Evolutionary conservation across 768 basidiomycete species (phyloP), one percentile per base, ranked within the genome.

Genomic region (Lentinula detonsa): DNA sequence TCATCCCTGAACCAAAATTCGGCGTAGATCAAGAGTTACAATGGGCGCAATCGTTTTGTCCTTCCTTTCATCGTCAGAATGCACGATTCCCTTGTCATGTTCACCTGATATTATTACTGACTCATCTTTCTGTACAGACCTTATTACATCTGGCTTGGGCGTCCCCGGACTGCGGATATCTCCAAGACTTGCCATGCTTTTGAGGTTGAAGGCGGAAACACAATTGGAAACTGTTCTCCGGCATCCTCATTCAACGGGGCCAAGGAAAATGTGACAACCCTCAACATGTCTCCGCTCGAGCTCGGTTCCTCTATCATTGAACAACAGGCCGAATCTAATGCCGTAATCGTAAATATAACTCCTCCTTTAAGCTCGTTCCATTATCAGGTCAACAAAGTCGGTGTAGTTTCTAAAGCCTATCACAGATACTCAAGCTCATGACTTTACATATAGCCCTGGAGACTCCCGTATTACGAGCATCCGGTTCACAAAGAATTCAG

Each of bases 61-160:
- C 65, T 87, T n/a, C 85, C 88, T 0, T 80, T 83, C 71, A 78
- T 88, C 64, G 79, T 88, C 51, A 73, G 84, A 67, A 89, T 90
- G 79, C 84, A 40, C 57, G 81, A 72, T 59, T 15, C 42, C 34
- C 55, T 53, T 39, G 9, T 43, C 52, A 49, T 61, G 16, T 10
- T 2, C 31, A 15, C 23, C 15, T n/a, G 21, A 28, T 60, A 28
- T 18, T n/a, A 34, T 53, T 13, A 21, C 42, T 31, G 48, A 21
- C 53, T 62, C 23, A 42, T 21, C 34, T 51, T 16, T 18, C 2
- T 15, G 37, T 13, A 2, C 61, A 85, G 82, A 33, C 85, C 85
- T 0, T 88, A 87, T 74, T 91, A 90, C 69, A 84, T 91, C 65
- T 90, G 87, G 81, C 77, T 91, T 34, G 88, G 88, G 39, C 84